Conservation (phyloP, 225 moss, liverwort and hornwort genomes). For the Bryum argenteum region DNA sequence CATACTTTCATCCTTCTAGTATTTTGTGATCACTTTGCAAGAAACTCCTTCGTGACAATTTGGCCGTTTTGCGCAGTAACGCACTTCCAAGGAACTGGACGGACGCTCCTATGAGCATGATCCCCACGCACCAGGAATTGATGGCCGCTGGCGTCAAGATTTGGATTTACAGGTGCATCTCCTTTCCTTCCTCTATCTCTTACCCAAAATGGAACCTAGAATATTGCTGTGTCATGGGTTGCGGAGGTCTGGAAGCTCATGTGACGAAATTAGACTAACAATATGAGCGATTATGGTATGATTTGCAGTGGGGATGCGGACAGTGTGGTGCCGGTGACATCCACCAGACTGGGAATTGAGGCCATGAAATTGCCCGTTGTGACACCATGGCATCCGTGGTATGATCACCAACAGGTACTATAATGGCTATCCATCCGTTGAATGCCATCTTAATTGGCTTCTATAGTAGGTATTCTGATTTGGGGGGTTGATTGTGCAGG, state of each 20-base stretch:
- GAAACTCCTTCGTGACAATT: neutral
- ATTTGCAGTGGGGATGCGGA: slow-evolving; percentile 56
- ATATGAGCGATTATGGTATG: neutral
- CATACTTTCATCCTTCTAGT: too few relatives aligned
- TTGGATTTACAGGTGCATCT: slow-evolving; percentile 63
- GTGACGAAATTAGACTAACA: neutral
- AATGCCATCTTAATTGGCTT: too few relatives aligned
- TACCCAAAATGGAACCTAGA: too few relatives aligned
- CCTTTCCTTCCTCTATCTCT: neutral
- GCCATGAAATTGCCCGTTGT: slow-evolving; percentile 46
- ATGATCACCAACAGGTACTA: slow-evolving; percentile 51
- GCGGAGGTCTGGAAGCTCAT: too few relatives aligned
- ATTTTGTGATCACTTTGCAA: neutral
- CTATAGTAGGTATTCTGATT: neutral
- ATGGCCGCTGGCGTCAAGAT: slow-evolving; percentile 64
- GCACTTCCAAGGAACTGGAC: slow-evolving; percentile 35
- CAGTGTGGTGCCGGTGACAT: slow-evolving; percentile 57
- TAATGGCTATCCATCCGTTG: neutral
- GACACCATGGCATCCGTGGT: slow-evolving; percentile 55
- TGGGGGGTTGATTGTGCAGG: slow-evolving; percentile 25
- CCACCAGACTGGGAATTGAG: slow-evolving; percentile 49
- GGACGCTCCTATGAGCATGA: slow-evolving; percentile 45
- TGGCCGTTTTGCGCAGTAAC: slow-evolving; percentile 32
- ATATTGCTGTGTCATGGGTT: too few relatives aligned
- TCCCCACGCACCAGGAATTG: slow-evolving; percentile 64